phyloP scores from a whole-genome alignment of 2,329 filamentous ascomycete genomes.

The Talaromyces sp. region DNA sequence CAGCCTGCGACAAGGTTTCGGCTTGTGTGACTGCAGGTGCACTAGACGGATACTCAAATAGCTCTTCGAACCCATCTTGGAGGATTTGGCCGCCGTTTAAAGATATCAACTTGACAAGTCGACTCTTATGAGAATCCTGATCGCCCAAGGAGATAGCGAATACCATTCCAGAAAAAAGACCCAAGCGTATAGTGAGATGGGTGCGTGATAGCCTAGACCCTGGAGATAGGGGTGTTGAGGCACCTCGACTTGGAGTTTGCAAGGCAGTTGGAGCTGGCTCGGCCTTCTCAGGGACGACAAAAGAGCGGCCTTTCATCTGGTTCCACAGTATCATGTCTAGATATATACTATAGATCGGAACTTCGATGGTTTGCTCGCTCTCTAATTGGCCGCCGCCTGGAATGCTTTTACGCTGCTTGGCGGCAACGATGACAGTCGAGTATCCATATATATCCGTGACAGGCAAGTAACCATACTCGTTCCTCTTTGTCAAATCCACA shows the following conservation, averaged over 20 bases:
- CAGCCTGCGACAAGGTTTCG: constrained; percentile 27
- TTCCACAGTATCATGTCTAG: constrained; percentile 50
- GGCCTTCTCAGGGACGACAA: constrained; percentile 29
- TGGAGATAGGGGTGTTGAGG: constrained; percentile 49
- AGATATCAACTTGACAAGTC: constrained; percentile 62
- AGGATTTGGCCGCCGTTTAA: constrained; percentile 72
- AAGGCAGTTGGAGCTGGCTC: constrained; percentile 25
- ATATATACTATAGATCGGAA: constrained; percentile 48
- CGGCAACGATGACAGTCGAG: constrained; percentile 41
- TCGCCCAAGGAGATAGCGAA: constrained; percentile 78
- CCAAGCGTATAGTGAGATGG: constrained; percentile 31
- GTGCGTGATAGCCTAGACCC: constrained; percentile 50
- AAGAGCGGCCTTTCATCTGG: constrained; percentile 44
- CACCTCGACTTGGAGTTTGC: constrained; percentile 40
- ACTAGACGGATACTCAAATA: constrained; percentile 60
- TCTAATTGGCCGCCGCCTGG: constrained; percentile 32
- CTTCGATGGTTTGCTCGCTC: constrained; percentile 36
- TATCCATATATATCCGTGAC: constrained; percentile 47
- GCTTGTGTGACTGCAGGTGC: constrained; percentile 31
- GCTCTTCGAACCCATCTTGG: constrained; percentile 72
- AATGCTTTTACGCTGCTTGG: constrained; percentile 46
- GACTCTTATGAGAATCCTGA: constrained; percentile 56
- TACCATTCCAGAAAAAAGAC: constrained; percentile 75
- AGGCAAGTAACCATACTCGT: constrained; percentile 27
- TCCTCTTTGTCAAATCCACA: constrained; percentile 29